Percentiles rank a stretch among this genome's conserved stretches.
Evolutionary conservation across 208 protist genomes (phyloP).

Genomic region (Trypanosoma melophagium): DNA sequence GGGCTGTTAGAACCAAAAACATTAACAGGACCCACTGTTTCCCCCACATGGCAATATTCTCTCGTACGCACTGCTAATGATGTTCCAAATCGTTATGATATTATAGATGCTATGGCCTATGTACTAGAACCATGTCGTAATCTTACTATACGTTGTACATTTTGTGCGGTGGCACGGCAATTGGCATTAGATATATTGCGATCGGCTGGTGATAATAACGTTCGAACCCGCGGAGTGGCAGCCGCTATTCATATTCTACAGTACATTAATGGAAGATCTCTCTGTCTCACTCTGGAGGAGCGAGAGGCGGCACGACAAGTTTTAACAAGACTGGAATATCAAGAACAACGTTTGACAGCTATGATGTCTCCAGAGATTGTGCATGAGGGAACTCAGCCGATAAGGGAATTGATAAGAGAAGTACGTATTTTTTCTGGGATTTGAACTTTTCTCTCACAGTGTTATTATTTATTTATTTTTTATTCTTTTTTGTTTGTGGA

Average conservation of each 20-base stretch:
- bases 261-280: constrained; percentile 17
- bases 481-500: background rate
- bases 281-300: constrained; percentile 18
- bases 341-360: background rate
- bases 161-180: constrained; percentile 25
- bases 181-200: constrained; percentile 17
- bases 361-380: constrained; percentile 9
- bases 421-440: constrained; percentile 14
- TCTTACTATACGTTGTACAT: constrained; percentile 14
- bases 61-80: constrained; percentile 19
- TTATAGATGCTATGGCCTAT: constrained; percentile 25
- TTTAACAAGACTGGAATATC: background rate
- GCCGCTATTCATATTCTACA: constrained; percentile 25
- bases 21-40: background rate
- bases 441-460: background rate
- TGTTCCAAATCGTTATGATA: constrained; percentile 29
- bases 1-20: constrained; percentile 11
- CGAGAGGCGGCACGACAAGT: constrained; percentile 2
- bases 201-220: constrained; percentile 15
- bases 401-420: constrained; percentile 1
- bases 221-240: constrained; percentile 15
- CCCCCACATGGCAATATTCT: constrained; percentile 17
- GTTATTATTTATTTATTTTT: background rate
- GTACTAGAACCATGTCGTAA: constrained; percentile 12
- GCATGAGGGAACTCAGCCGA: constrained; percentile 12